Conservation (phyloP, 2,329 filamentous ascomycete genomes). For the Hypocrella siamensis region DNA sequence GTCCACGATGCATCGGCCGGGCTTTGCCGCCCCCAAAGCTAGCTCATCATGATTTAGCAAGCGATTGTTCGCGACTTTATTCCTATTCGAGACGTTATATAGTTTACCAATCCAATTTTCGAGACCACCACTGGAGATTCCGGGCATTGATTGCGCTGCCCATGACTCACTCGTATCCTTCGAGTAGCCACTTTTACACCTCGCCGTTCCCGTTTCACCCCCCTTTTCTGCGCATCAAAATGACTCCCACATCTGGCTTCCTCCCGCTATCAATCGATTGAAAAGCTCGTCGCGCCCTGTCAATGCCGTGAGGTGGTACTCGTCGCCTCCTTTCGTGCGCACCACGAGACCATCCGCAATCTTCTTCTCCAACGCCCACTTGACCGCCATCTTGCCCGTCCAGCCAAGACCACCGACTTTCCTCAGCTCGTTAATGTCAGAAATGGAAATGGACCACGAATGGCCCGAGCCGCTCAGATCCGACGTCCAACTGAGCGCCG, state of each 20-base stretch:
- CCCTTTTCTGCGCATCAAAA: no score
- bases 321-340: constrained; percentile 36
- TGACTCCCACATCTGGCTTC: constrained; percentile 65
- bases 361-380: constrained; percentile 60
- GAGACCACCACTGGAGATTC: no score
- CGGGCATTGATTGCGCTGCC: no score
- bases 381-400: constrained; percentile 72
- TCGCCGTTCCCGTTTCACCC: no score
- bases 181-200: no score
- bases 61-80: no score
- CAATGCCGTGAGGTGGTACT: constrained; percentile 53
- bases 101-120: no score
- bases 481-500: constrained; percentile 49
- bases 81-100: no score
- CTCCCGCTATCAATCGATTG: constrained; percentile 62
- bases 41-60: no score
- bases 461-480: constrained; percentile 40
- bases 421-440: constrained; percentile 56
- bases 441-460: constrained; percentile 53
- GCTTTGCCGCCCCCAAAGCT: no score
- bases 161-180: no score
- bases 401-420: constrained; percentile 72
- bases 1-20: no score
- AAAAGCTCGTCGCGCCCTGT: constrained; percentile 62
- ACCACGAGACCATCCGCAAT: constrained; percentile 64